Conservation (phyloP, 768 basidiomycete species). For the Gautieria morchelliformis region DNA sequence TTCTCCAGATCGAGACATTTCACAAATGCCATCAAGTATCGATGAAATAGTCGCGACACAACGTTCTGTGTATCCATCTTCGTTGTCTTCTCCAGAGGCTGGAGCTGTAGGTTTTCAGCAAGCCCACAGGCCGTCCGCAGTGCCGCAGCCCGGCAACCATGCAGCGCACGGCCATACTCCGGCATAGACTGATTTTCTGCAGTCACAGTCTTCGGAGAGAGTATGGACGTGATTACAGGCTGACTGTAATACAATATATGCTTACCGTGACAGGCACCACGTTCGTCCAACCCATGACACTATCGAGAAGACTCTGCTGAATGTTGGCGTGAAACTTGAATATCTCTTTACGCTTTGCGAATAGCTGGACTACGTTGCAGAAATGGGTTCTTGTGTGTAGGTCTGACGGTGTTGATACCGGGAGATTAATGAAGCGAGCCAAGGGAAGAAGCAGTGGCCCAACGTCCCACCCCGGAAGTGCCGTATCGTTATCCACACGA, state of each 20-base stretch:
- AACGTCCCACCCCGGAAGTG: not conserved
- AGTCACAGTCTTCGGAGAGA: slow-evolving; percentile 23
- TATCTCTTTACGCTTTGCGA: slow-evolving; percentile 26
- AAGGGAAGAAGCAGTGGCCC: not conserved
- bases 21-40: slow-evolving; percentile 59
- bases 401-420: not conserved
- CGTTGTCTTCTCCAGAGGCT: slow-evolving; percentile 40
- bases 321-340: slow-evolving; percentile 50
- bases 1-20: slow-evolving; percentile 38
- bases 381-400: not conserved
- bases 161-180: slow-evolving; percentile 25
- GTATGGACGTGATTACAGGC: slow-evolving; percentile 11
- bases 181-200: not conserved
- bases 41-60: slow-evolving; percentile 69
- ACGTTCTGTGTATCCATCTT: slow-evolving; percentile 58
- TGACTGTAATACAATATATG: not conserved
- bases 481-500: not conserved
- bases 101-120: slow-evolving; percentile 63
- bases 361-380: not conserved
- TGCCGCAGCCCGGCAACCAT: slow-evolving; percentile 65
- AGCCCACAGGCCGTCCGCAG: slow-evolving; percentile 67
- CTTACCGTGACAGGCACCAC: slow-evolving; percentile 38
- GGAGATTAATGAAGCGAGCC: not conserved
- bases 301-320: slow-evolving; percentile 64
- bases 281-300: slow-evolving; percentile 69